phyloP scores from a whole-genome alignment of 768 basidiomycete genomes.

The Kwoniella sp. region DNA sequence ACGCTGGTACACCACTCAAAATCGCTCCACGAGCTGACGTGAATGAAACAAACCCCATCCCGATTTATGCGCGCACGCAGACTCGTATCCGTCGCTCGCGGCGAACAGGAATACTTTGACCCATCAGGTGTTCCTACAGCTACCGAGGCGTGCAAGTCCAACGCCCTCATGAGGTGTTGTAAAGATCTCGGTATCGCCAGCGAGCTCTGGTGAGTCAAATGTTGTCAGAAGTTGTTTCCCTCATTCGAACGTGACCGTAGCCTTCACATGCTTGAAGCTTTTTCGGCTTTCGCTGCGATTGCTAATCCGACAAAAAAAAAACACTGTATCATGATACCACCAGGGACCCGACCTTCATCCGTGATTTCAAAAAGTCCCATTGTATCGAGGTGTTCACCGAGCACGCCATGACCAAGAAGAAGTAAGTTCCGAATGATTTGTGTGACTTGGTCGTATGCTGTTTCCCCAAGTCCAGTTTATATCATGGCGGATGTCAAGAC shows the following conservation, averaged over 20 bases:
- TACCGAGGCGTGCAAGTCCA: conserved; percentile 92
- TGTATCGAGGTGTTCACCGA: conserved; percentile 85
- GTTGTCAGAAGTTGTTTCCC: neutral
- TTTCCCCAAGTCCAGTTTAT: too few relatives aligned
- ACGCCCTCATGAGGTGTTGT: conserved; percentile 95
- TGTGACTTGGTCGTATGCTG: conserved; percentile 5
- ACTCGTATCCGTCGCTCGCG: conserved; percentile 84
- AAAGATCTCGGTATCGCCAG: conserved; percentile 95
- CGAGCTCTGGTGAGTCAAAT: conserved; percentile 76
- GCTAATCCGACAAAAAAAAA: too few relatives aligned
- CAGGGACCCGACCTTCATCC: conserved; percentile 95
- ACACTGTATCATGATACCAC: too few relatives aligned
- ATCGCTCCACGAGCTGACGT: neutral
- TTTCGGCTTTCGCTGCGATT: too few relatives aligned
- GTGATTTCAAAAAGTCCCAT: conserved; percentile 82
- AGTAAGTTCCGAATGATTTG: conserved; percentile 63
- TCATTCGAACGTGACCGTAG: neutral
- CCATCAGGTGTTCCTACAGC: conserved; percentile 87
- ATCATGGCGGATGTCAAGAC: too few relatives aligned
- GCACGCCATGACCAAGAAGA: conserved; percentile 81
- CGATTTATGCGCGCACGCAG: conserved; percentile 62
- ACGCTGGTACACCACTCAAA: too few relatives aligned
- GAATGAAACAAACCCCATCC: neutral
- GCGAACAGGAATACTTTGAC: conserved; percentile 97
- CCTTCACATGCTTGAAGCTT: neutral